Evolutionary conservation across 257 asterid species (phyloP).

Genomic region (Cruciata laevipes): DNA sequence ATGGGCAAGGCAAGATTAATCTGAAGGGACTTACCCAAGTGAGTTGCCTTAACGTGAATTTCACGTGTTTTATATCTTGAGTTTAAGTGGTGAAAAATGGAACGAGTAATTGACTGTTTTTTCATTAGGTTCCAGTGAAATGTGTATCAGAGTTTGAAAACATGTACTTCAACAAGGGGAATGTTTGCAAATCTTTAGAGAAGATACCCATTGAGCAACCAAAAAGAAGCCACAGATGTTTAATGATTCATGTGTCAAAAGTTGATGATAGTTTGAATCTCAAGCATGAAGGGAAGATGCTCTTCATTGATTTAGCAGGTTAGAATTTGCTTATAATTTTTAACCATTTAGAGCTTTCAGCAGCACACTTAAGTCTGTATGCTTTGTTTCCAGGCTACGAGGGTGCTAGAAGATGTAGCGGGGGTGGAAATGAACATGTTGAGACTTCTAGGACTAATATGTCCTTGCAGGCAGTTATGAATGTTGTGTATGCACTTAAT

Average conservation of each 20-base stretch:
- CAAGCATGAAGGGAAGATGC: conserved; percentile 48
- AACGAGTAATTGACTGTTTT: conserved; percentile 13
- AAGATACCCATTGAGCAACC: conserved; percentile 33
- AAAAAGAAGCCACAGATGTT: conserved; percentile 53
- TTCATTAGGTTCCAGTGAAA: conserved; percentile 46
- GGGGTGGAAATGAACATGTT: conserved; percentile 40
- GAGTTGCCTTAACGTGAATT: conserved; percentile 16
- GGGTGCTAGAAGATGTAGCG: conserved; percentile 53
- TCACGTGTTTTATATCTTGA: conserved; percentile 1
- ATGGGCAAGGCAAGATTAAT: conserved; percentile 58
- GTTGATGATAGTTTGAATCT: conserved; percentile 26
- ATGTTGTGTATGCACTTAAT: conserved; percentile 61
- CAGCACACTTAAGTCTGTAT: neutral
- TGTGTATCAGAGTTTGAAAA: conserved; percentile 42
- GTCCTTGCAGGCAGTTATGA: conserved; percentile 51
- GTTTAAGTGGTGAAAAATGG: conserved; percentile 6
- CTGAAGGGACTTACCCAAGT: conserved; percentile 80
- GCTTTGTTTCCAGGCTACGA: conserved; percentile 53
- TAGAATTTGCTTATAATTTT: neutral
- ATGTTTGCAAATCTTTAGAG: conserved; percentile 25
- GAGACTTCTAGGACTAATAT: conserved; percentile 55
- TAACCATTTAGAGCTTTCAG: neutral
- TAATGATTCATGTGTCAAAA: conserved; percentile 50
- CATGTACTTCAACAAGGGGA: conserved; percentile 27
- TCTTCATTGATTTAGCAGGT: conserved; percentile 93